A percentile compares a stretch with the other conserved stretches of the same genome.
Evolutionary conservation across 805 yeast genomes (phyloP).

Genomic region (Lipomyces kockii): DNA sequence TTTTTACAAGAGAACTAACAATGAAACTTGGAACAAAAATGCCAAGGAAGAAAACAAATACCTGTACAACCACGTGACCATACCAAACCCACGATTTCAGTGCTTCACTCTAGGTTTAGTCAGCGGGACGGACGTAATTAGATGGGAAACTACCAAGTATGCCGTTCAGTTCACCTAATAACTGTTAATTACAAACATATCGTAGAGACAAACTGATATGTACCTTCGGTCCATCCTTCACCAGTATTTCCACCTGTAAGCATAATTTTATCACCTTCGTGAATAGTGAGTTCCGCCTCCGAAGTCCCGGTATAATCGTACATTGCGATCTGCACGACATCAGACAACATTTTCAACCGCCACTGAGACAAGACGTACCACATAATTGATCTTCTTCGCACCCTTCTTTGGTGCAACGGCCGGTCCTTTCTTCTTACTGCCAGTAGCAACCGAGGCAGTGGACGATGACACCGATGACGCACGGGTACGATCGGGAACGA

Average conservation of each 20-base stretch:
- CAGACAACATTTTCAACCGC: not conserved
- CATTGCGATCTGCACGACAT: conserved; percentile 55
- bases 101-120: not conserved
- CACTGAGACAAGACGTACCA: conserved; percentile 37
- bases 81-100: too few species aligned
- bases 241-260: conserved; percentile 71
- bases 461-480: conserved; percentile 37
- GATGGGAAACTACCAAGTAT: conserved; percentile 40
- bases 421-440: conserved; percentile 63
- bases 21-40: not conserved
- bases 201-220: not conserved
- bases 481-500: conserved; percentile 25
- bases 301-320: conserved; percentile 80
- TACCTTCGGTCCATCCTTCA: conserved; percentile 93
- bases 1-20: not conserved
- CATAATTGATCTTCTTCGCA: conserved; percentile 64
- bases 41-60: not conserved
- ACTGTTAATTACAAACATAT: not conserved
- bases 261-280: conserved; percentile 72
- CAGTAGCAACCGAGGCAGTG: conserved; percentile 27
- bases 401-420: conserved; percentile 80
- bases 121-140: conserved; percentile 35
- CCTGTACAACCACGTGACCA: too few species aligned
- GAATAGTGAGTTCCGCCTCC: conserved; percentile 74
- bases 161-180: conserved; percentile 37